These are phyloP conservation scores for Fusarium humuli DNA, from an alignment of 2,329 filamentous ascomycete genomes.

Conservation along the genomic window DNA sequence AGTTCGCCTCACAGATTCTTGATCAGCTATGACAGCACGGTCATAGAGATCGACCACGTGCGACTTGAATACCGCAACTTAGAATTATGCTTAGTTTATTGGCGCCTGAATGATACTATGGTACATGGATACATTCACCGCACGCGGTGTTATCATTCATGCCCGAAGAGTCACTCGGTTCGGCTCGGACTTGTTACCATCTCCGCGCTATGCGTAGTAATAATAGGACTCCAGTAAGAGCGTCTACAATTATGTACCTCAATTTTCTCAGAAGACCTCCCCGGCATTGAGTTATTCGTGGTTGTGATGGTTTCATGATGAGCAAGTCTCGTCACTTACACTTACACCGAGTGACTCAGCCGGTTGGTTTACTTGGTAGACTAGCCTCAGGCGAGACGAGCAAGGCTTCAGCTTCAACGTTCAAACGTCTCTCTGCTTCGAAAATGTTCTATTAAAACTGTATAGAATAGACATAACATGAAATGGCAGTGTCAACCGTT, in stretches of 20 bases:
- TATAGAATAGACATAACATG: neutral
- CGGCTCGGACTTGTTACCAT: slow-evolving; percentile 19
- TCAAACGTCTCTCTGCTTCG: slow-evolving; percentile 23
- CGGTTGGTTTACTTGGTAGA: neutral
- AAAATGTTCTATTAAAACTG: slow-evolving; percentile 13
- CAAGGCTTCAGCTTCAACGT: slow-evolving; percentile 8
- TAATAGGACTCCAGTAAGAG: neutral
- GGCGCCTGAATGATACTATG: neutral
- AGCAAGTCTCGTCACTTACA: slow-evolving; percentile 14
- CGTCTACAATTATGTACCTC: neutral
- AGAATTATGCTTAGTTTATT: neutral
- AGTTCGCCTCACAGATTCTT: slow-evolving; percentile 1
- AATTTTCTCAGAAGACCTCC: neutral
- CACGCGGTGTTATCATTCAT: neutral
- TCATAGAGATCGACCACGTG: slow-evolving; percentile 3
- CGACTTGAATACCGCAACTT: neutral
- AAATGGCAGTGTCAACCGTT: neutral
- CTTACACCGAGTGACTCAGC: slow-evolving; percentile 41
- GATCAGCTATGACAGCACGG: slow-evolving; percentile 1
- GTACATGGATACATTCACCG: slow-evolving; percentile 2
- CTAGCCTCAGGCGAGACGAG: neutral
- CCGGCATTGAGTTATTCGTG: neutral
- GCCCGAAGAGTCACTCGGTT: slow-evolving; percentile 31
- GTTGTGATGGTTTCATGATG: neutral
- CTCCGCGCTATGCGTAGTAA: neutral